Conservation (phyloP, 768 basidiomycete genomes). For the Suillus bovinus region DNA sequence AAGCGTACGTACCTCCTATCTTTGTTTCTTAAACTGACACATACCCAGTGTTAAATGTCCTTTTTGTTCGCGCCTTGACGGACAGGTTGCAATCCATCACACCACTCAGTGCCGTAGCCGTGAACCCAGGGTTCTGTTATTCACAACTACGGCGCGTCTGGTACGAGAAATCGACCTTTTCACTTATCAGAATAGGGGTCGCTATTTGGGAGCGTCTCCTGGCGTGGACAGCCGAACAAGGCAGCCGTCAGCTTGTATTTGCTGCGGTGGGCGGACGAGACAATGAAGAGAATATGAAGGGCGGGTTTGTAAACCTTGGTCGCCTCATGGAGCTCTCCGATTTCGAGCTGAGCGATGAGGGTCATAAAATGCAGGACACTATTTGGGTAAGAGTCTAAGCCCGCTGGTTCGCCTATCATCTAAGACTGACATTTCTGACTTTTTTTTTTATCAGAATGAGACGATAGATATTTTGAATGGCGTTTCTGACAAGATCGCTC, state of each 20-base stretch:
- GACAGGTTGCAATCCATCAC: too few relatives aligned
- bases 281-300: slow-evolving; percentile 22
- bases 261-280: slow-evolving; percentile 27
- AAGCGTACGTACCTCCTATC: too few relatives aligned
- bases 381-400: slow-evolving; percentile 32
- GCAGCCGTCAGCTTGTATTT: slow-evolving; percentile 36
- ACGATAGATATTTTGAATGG: slow-evolving; percentile 13
- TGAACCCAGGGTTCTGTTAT: too few relatives aligned
- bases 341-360: slow-evolving; percentile 32
- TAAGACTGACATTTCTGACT: neutral
- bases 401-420: neutral
- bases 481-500: slow-evolving; percentile 13
- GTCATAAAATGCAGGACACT: slow-evolving; percentile 26
- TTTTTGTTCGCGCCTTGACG: too few relatives aligned
- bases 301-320: slow-evolving; percentile 17
- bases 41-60: too few relatives aligned
- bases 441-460: too few relatives aligned
- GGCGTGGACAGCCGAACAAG: slow-evolving; percentile 28
- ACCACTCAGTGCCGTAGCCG: too few relatives aligned
- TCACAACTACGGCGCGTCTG: too few relatives aligned
- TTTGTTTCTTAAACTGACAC: too few relatives aligned
- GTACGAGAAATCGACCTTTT: too few relatives aligned
- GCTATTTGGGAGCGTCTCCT: too few relatives aligned
- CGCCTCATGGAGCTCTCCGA: slow-evolving; percentile 30
- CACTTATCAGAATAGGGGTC: too few relatives aligned